These are phyloP conservation scores for Fagus crenata DNA, from an alignment of 306 rosid genomes.

Conservation along the genomic window DNA sequence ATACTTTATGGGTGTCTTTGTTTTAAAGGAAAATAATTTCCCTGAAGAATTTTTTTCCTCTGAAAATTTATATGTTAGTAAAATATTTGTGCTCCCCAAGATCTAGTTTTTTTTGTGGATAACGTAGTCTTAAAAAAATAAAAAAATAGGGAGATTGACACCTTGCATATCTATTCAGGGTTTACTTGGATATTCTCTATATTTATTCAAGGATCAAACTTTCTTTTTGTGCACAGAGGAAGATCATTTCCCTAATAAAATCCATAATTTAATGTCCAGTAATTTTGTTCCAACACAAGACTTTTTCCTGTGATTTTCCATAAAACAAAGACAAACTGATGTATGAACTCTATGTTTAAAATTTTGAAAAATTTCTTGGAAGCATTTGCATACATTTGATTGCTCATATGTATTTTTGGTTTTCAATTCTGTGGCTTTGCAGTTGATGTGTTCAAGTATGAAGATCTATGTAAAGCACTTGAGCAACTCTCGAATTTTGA, in stretches of 20 bases:
- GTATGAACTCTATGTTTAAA: neutral
- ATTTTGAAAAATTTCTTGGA: slow-evolving; percentile 17
- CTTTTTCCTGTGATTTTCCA: neutral
- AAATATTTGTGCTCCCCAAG: neutral
- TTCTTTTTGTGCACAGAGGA: neutral
- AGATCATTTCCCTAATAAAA: neutral
- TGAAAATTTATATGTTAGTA: neutral
- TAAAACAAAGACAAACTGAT: neutral
- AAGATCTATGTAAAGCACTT: slow-evolving; percentile 59
- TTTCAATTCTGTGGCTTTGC: slow-evolving; percentile 39
- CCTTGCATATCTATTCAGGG: neutral
- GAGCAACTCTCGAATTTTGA: slow-evolving; percentile 85
- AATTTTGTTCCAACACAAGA: neutral
- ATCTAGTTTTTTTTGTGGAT: neutral
- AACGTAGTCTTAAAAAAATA: neutral
- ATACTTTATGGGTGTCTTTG: neutral
- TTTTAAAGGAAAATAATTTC: slow-evolving; percentile 1
- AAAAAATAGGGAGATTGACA: neutral
- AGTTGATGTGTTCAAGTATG: slow-evolving; percentile 59
- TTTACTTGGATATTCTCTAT: neutral
- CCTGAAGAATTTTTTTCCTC: neutral
- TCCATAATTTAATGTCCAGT: neutral
- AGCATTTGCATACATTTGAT: slow-evolving; percentile 24
- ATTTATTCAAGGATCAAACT: neutral
- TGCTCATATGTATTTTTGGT: slow-evolving; percentile 21